Conservation (phyloP, 345 rosid genomes). For the Euphorbia peplus region DNA sequence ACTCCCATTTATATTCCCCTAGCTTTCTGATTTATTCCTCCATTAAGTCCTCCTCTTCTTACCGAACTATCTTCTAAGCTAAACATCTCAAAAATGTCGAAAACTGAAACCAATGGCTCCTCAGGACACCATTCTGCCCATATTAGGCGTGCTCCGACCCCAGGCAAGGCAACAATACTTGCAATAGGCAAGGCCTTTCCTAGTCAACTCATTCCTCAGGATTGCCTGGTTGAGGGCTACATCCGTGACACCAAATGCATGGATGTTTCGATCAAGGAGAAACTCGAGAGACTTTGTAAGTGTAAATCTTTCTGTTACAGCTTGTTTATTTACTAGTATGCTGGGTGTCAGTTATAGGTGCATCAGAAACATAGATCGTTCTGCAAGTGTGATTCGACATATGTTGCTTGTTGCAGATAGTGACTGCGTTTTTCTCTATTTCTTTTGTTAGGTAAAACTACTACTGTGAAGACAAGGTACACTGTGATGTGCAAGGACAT, state of each 20-base stretch:
- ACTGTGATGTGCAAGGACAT: constrained; percentile 83
- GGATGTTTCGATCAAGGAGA: constrained; percentile 70
- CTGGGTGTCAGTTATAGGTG: too few relatives aligned
- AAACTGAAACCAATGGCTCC: constrained; percentile 24
- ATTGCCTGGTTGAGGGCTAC: constrained; percentile 82
- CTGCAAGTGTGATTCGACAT: not conserved
- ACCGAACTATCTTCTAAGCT: constrained; percentile 17
- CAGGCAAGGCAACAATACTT: constrained; percentile 83
- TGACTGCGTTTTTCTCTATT: not conserved
- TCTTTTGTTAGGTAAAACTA: constrained; percentile 65
- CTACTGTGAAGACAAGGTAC: constrained; percentile 93
- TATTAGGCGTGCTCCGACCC: constrained; percentile 47
- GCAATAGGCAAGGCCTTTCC: constrained; percentile 95
- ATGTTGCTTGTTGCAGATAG: not conserved
- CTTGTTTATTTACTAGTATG: not conserved
- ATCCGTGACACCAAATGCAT: constrained; percentile 77
- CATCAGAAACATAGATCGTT: too few relatives aligned
- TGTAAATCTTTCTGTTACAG: not conserved
- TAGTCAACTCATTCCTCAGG: constrained; percentile 71
- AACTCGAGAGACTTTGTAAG: constrained; percentile 85
- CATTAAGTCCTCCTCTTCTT: constrained; percentile 2
- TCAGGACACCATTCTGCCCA: constrained; percentile 19
- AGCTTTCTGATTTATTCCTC: not conserved
- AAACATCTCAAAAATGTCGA: constrained; percentile 40
- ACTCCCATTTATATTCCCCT: constrained; percentile 41